Base-by-base conservation (phyloP, 2,329 filamentous ascomycete species). In the Pleurostoma richardsiae region DNA sequence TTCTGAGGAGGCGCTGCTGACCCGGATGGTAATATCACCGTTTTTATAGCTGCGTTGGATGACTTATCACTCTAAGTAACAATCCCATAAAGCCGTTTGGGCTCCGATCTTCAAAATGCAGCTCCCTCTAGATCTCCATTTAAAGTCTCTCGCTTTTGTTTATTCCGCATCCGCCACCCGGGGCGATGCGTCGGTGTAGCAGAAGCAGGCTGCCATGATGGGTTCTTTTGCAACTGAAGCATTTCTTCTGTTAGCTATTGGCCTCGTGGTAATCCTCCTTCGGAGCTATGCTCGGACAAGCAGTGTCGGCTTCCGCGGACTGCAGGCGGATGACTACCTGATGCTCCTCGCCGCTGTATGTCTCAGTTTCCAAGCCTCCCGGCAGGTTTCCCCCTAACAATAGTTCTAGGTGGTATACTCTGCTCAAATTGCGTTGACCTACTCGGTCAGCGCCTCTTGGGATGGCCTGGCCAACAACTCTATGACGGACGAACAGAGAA, bases 271-370 rank as follows among this genome's bases (percentile, higher is more conserved):
- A 41, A 80, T 81, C 10, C 56, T 58, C 6, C 55, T 83, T 8
- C 70, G 81, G 30, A 70, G 72, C 2, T 72, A 69, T 44, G 70
- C 76, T 7, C 68, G 81, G 41, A 65, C 74, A 53, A 65, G 58
- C 30, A 61, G 66, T 8, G 71, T 73, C 2, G 79, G 80, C 10
- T 62, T 72, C 36, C 64, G 60, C 46, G 67, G 69, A n/a, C 71
- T 84, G 46, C 68, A 72, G 52, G 65, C 71, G 1, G 81, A 84
- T 58, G 82, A 85, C 50, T 82, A 78, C 54, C 56, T 85, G 30
- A 79, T 82, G 62, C 60, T 74, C 40, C n/a, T 80, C 19, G 78
- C 73, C 4, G 69, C 70, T 49, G 76, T 82, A 59, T 55, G 72
- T 57, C 19, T 29, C 6, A 42, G 4, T 30, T 30, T 45, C 33